These are phyloP conservation scores for Scutellaria minor DNA, from an alignment of 257 asterid genomes.

Conservation along the genomic window DNA sequence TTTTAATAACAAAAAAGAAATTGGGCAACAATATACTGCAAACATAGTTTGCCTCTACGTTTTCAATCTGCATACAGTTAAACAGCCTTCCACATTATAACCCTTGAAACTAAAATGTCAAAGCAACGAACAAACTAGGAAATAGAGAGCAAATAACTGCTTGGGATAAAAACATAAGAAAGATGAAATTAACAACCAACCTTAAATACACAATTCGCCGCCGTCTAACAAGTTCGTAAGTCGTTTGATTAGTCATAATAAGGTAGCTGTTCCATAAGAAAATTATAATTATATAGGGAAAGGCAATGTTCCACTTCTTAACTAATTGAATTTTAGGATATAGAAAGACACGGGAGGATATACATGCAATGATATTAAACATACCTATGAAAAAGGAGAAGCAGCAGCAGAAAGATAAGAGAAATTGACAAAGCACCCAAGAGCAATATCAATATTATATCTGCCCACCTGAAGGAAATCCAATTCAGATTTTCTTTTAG, in stretches of 20 bases:
- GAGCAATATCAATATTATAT: conserved; percentile 67
- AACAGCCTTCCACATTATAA: conserved; percentile 14
- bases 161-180: not conserved
- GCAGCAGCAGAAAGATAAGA: conserved; percentile 76
- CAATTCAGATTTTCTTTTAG: conserved; percentile 23
- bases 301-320: conserved; percentile 11
- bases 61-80: conserved; percentile 16
- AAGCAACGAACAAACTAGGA: conserved; percentile 13
- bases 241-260: conserved; percentile 87
- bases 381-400: conserved; percentile 88
- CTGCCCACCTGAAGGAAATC: conserved; percentile 79
- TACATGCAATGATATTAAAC: conserved; percentile 24
- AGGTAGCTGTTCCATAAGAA: conserved; percentile 73
- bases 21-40: no score
- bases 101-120: not conserved
- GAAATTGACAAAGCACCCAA: conserved; percentile 64
- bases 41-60: not conserved
- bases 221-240: conserved; percentile 93
- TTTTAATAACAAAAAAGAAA: not conserved
- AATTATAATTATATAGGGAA: conserved; percentile 30
- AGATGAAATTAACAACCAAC: conserved; percentile 45
- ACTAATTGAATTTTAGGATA: conserved; percentile 21
- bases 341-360: conserved; percentile 24
- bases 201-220: conserved; percentile 82
- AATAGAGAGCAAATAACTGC: conserved; percentile 5